Evolutionary conservation across 1,139 yeast species (phyloP).

Genomic region (Yamadazyma pseudoaaseri): DNA sequence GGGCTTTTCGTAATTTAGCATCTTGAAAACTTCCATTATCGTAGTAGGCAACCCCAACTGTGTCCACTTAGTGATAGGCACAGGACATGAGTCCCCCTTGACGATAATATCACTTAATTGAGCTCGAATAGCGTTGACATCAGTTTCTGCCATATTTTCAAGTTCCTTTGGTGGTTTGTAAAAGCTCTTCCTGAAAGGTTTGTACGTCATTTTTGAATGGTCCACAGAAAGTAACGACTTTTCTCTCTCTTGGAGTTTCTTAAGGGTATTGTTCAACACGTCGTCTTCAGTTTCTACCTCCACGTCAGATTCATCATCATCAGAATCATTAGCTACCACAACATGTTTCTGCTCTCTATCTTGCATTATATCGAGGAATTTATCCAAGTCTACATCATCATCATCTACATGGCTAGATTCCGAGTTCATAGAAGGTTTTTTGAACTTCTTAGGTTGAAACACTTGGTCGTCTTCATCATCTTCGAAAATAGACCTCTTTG

Average conservation of each 20-base stretch:
- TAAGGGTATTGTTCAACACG: constrained; percentile 24
- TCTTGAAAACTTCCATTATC: constrained; percentile 50
- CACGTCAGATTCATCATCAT: constrained; percentile 4
- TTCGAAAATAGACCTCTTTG: constrained; percentile 10
- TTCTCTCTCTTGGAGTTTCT: constrained; percentile 34
- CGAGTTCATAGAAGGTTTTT: constrained; percentile 20
- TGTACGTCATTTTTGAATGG: constrained; percentile 47
- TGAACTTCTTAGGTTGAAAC: constrained; percentile 21
- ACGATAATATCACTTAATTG: constrained; percentile 64
- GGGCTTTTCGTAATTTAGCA: constrained; percentile 58
- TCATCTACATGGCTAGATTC: constrained; percentile 10
- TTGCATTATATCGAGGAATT: constrained; percentile 13
- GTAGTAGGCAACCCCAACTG: constrained; percentile 74
- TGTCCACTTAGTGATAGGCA: constrained; percentile 76
- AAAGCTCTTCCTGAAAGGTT: constrained; percentile 60
- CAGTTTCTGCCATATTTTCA: constrained; percentile 43
- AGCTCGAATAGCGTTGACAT: constrained; percentile 53
- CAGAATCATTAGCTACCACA: constrained; percentile 4
- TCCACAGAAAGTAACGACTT: constrained; percentile 38
- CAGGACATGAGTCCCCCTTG: constrained; percentile 56
- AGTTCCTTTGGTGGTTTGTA: constrained; percentile 66
- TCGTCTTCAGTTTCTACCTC: constrained; percentile 16
- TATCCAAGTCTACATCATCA: constrained; percentile 23
- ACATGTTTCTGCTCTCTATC: neutral
- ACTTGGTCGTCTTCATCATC: constrained; percentile 20